Evolutionary conservation across 768 basidiomycete genomes (phyloP).

Genomic region (Lentinus tigrinus): DNA sequence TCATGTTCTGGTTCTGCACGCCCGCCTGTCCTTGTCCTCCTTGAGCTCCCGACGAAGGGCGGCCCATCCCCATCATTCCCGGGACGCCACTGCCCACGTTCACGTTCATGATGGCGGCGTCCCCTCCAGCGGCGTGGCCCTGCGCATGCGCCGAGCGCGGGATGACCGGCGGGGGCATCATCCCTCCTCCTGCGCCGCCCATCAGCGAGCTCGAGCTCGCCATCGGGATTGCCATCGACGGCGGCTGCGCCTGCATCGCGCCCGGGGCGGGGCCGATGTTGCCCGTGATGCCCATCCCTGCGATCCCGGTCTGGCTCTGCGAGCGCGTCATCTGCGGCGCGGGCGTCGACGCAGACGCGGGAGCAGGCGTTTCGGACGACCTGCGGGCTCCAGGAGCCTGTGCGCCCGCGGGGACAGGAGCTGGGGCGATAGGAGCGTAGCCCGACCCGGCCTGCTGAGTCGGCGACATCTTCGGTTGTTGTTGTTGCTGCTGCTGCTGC

Average conservation of each 20-base stretch:
- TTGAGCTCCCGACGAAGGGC: background rate
- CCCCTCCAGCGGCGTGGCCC: slow-evolving; percentile 19
- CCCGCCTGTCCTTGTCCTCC: background rate
- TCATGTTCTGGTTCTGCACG: too few species aligned
- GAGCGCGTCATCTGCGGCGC: slow-evolving; percentile 6
- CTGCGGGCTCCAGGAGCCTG: slow-evolving; percentile 17
- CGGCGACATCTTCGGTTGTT: slow-evolving; percentile 8
- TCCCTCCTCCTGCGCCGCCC: slow-evolving; percentile 31
- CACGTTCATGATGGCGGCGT: slow-evolving; percentile 18
- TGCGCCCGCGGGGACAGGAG: slow-evolving; percentile 7
- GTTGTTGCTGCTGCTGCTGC: slow-evolving; percentile 6
- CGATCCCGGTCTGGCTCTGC: slow-evolving; percentile 9
- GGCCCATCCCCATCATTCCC: background rate
- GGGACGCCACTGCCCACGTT: slow-evolving; percentile 4
- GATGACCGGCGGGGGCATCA: slow-evolving; percentile 41
- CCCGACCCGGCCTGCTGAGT: slow-evolving; percentile 13
- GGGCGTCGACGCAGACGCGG: background rate
- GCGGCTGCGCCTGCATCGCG: slow-evolving; percentile 1
- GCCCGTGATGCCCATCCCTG: slow-evolving; percentile 20
- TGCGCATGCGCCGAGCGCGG: slow-evolving; percentile 17
- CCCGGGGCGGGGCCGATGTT: slow-evolving; percentile 10
- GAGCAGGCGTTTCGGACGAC: slow-evolving; percentile 17
- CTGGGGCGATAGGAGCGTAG: slow-evolving; percentile 23
- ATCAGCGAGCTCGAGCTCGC: slow-evolving; percentile 20
- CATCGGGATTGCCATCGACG: too few species aligned